Conservation (phyloP, 2,329 filamentous ascomycete genomes). For the Phialocephala subalpina region DNA sequence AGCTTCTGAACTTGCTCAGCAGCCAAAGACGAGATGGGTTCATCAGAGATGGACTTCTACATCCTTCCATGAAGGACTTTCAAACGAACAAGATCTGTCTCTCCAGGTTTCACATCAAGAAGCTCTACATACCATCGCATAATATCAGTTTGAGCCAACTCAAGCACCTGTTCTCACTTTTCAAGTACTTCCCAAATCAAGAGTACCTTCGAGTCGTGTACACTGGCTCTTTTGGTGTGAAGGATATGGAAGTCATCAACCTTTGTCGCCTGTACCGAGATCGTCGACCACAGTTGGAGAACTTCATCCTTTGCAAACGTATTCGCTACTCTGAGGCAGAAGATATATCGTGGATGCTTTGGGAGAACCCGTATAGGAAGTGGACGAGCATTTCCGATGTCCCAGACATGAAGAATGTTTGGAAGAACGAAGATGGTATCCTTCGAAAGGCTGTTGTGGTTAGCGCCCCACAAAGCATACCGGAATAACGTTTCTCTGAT, state of each 20-base stretch:
- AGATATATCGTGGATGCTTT: conserved; percentile 33
- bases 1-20: conserved; percentile 29
- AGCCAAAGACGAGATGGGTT: conserved; percentile 18
- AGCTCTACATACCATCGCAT: conserved; percentile 30
- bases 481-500: conserved; percentile 14
- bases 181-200: conserved; percentile 33
- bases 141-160: conserved; percentile 28
- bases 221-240: conserved; percentile 15
- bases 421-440: conserved; percentile 23
- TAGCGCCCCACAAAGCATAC: conserved; percentile 22
- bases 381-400: conserved; percentile 20
- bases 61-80: neutral
- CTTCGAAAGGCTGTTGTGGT: conserved; percentile 23
- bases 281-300: conserved; percentile 21
- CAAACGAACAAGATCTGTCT: conserved; percentile 23
- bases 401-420: conserved; percentile 15
- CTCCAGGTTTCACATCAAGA: conserved; percentile 25
- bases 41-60: neutral
- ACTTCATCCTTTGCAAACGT: conserved; percentile 27
- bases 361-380: conserved; percentile 28
- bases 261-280: conserved; percentile 29
- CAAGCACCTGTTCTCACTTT: conserved; percentile 31
- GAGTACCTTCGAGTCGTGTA: conserved; percentile 30
- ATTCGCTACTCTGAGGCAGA: conserved; percentile 27
- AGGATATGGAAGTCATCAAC: conserved; percentile 33